A percentile compares a stretch with the other conserved stretches of the same genome.
These are phyloP conservation scores for Trametes versicolor DNA, from an alignment of 1,284 basidiomycete genomes.

Conservation along the genomic window DNA sequence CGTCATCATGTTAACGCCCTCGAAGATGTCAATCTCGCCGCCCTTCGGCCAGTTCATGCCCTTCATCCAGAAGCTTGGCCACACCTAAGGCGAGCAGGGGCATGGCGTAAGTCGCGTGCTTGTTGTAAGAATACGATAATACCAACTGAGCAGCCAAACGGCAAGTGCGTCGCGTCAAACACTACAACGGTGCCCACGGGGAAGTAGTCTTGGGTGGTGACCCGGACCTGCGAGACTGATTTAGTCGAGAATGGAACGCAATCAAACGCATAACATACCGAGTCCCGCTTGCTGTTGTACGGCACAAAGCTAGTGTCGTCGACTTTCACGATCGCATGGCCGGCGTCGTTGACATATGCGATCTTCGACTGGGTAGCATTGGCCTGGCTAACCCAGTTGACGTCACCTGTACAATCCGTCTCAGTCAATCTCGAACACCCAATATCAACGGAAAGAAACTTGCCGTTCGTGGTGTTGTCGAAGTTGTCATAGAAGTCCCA, in stretches of 20 bases:
- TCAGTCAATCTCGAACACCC: background rate
- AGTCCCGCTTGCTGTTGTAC: conserved; percentile 74
- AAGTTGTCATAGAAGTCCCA: conserved; percentile 65
- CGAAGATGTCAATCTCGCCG: conserved; percentile 69
- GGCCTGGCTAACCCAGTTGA: conserved; percentile 54
- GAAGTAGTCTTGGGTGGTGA: conserved; percentile 59
- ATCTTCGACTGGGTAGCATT: conserved; percentile 57
- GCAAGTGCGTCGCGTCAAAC: conserved; percentile 67
- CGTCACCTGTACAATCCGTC: conserved; percentile 52
- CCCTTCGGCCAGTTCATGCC: conserved; percentile 62
- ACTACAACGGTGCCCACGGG: conserved; percentile 66
- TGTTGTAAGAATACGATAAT: no score
- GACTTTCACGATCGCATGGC: conserved; percentile 71
- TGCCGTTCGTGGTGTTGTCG: conserved; percentile 59
- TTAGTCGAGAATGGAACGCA: background rate
- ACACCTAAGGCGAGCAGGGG: conserved; percentile 44
- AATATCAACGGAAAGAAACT: background rate
- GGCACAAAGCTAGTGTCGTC: conserved; percentile 70
- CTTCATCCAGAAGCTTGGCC: conserved; percentile 66
- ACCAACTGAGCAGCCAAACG: conserved; percentile 61
- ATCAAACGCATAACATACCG: conserved; percentile 58
- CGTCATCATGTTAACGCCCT: conserved; percentile 53
- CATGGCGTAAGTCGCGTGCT: background rate
- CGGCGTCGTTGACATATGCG: conserved; percentile 60
- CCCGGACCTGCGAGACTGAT: conserved; percentile 53